Percentiles rank a stretch among this genome's conserved stretches.
phyloP scores from a whole-genome alignment of 768 basidiomycete genomes.

The Calocera viscosa region DNA sequence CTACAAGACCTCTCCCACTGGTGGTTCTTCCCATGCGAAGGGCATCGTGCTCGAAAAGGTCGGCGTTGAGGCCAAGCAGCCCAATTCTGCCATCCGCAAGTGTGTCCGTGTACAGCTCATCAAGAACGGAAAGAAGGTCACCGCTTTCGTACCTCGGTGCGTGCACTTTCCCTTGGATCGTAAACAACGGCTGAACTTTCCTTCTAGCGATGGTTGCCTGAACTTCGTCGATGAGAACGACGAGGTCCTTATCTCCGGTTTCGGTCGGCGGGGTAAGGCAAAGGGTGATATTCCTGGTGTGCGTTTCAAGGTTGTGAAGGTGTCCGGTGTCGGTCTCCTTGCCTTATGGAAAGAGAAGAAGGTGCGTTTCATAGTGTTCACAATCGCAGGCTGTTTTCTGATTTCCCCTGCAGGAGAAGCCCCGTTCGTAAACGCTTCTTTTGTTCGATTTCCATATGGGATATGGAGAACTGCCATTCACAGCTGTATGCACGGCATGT shows the following conservation, averaged over 20 bases:
- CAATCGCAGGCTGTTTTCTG: background rate
- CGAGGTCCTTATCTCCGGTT: conserved; percentile 98
- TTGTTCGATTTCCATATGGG: background rate
- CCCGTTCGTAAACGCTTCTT: conserved; percentile 38
- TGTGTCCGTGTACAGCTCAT: conserved; percentile 99
- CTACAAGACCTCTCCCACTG: conserved; percentile 99
- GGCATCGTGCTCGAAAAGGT: conserved; percentile 99
- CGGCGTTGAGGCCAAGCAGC: conserved; percentile 99
- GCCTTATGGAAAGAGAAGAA: conserved; percentile 99
- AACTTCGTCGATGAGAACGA: conserved; percentile 99
- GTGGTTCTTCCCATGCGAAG: conserved; percentile 98
- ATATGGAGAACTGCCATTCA: background rate
- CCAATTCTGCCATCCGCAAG: conserved; percentile 99
- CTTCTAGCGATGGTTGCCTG: conserved; percentile 86
- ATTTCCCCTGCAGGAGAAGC: conserved; percentile 48
- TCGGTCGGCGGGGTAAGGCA: conserved; percentile 98
- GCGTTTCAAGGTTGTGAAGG: conserved; percentile 99
- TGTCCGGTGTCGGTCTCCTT: conserved; percentile 95
- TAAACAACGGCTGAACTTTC: background rate
- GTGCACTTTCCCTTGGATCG: conserved; percentile 4
- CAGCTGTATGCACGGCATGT: background rate
- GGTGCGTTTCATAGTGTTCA: conserved; percentile 36
- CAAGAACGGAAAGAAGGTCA: conserved; percentile 99
- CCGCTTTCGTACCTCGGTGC: conserved; percentile 79
- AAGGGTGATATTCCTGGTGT: conserved; percentile 99